A percentile compares a stretch with the other conserved stretches of the same genome.
Evolutionary conservation across 345 rosid species (phyloP).

Genomic region (Eucalyptus camaldulensis): DNA sequence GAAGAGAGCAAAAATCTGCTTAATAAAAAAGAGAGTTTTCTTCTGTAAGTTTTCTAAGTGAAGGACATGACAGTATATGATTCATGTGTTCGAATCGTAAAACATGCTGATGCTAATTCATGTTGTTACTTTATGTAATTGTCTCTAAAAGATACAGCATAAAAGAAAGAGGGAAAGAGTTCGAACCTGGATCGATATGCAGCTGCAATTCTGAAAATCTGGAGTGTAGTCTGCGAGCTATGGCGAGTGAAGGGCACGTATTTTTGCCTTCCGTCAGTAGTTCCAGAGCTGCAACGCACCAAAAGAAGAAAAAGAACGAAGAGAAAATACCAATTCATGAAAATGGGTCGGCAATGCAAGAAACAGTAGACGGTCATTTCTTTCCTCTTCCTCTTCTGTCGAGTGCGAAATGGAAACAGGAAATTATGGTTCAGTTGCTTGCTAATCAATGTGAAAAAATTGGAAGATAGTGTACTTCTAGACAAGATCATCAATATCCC

Average conservation of each 20-base stretch:
- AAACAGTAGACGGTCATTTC: neutral
- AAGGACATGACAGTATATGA: neutral
- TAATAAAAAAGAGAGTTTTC: neutral
- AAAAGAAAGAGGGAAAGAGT: neutral
- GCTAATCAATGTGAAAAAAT: neutral
- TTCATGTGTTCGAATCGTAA: neutral
- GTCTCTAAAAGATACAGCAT: neutral
- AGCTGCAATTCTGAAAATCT: constrained; percentile 72
- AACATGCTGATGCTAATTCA: neutral
- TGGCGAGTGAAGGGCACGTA: constrained; percentile 72
- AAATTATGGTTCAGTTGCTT: neutral
- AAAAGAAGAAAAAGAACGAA: neutral
- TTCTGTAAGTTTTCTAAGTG: neutral
- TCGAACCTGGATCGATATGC: constrained; percentile 80
- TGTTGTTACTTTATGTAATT: neutral
- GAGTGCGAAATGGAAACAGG: neutral
- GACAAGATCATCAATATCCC: neutral
- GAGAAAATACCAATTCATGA: neutral
- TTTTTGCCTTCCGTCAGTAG: constrained; percentile 89
- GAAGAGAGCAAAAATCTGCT: neutral
- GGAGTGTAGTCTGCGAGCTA: constrained; percentile 66
- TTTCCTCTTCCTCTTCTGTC: neutral
- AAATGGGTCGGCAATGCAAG: neutral
- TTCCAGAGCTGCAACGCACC: constrained; percentile 53
- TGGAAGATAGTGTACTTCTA: neutral